Evolutionary conservation across 2,329 filamentous ascomycete genomes (phyloP).

Genomic region (Penicillium sp.): DNA sequence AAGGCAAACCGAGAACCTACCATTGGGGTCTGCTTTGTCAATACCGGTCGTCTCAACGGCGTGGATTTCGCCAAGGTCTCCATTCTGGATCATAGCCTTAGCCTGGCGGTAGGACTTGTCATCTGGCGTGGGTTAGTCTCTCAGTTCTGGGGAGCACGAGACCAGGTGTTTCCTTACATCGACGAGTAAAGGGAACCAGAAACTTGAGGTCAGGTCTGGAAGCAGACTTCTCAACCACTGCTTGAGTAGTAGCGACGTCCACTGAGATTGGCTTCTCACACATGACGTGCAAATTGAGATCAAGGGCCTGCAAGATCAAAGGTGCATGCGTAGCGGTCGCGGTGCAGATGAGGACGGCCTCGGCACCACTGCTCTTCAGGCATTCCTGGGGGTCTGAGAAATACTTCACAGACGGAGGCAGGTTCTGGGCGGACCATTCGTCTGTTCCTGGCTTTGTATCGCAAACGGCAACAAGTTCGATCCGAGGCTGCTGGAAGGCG

Average conservation of each 20-base stretch:
- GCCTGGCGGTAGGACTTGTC: slow-evolving; percentile 17
- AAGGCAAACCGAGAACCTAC: slow-evolving; percentile 1
- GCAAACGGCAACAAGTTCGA: slow-evolving; percentile 40
- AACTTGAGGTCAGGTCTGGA: slow-evolving; percentile 18
- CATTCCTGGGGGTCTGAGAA: slow-evolving; percentile 19
- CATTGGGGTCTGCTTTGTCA: slow-evolving; percentile 18
- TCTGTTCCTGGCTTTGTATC: slow-evolving; percentile 38
- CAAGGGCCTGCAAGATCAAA: slow-evolving; percentile 19
- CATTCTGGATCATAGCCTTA: slow-evolving; percentile 16
- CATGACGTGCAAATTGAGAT: slow-evolving; percentile 17
- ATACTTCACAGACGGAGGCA: slow-evolving; percentile 15
- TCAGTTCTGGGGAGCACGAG: not conserved
- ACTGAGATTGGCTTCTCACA: slow-evolving; percentile 22
- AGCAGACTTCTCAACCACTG: slow-evolving; percentile 19
- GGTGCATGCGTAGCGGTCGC: slow-evolving; percentile 20
- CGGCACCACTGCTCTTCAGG: slow-evolving; percentile 15
- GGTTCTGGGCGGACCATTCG: slow-evolving; percentile 37
- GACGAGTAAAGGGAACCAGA: slow-evolving; percentile 20
- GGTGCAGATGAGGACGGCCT: slow-evolving; percentile 19
- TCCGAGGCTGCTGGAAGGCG: slow-evolving; percentile 39
- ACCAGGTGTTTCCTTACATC: slow-evolving; percentile 13
- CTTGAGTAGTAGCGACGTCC: slow-evolving; percentile 17
- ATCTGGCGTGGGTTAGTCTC: slow-evolving; percentile 8
- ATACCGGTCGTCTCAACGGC: slow-evolving; percentile 20
- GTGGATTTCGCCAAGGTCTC: slow-evolving; percentile 16